Evolutionary conservation across 2,329 filamentous ascomycete species (phyloP).

Genomic region (Biscogniauxia mediterranea): DNA sequence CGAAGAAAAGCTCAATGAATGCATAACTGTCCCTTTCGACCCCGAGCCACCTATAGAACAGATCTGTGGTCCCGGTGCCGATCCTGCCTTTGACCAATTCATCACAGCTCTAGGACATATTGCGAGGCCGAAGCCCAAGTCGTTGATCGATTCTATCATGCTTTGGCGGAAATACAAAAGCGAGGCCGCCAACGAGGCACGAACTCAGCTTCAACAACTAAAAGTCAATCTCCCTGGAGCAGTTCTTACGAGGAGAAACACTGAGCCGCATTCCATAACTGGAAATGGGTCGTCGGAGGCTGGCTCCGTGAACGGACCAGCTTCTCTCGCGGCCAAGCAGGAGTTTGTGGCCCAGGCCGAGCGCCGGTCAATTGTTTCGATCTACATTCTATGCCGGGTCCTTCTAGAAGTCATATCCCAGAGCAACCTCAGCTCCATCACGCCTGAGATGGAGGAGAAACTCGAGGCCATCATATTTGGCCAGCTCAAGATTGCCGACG

Average conservation of each 20-base stretch:
- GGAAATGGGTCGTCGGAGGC: conserved; percentile 30
- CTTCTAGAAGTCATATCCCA: conserved; percentile 92
- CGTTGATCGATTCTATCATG: conserved; percentile 96
- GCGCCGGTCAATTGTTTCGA: conserved; percentile 87
- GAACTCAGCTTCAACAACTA: conserved; percentile 55
- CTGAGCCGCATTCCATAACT: conserved; percentile 60
- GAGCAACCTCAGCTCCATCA: conserved; percentile 79
- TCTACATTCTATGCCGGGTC: conserved; percentile 92
- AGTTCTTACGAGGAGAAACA: conserved; percentile 67
- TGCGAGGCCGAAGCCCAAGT: conserved; percentile 88
- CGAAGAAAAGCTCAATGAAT: conserved; percentile 93
- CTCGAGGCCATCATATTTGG: conserved; percentile 94
- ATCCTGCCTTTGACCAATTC: conserved; percentile 88
- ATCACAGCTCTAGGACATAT: conserved; percentile 93
- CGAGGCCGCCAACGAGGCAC: conserved; percentile 74
- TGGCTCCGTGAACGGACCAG: conserved; percentile 35
- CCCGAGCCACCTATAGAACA: conserved; percentile 81
- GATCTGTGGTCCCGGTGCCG: conserved; percentile 86
- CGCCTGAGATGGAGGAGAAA: conserved; percentile 87
- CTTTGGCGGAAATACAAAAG: conserved; percentile 96
- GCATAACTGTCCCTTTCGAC: conserved; percentile 75
- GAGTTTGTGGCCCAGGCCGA: conserved; percentile 78
- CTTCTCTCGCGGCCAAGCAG: conserved; percentile 53
- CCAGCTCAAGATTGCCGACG: conserved; percentile 87
- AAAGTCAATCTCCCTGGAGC: conserved; percentile 40